Evolutionary conservation across 2,329 filamentous ascomycete genomes (phyloP).

Genomic region (Calonectria pauciramosa): DNA sequence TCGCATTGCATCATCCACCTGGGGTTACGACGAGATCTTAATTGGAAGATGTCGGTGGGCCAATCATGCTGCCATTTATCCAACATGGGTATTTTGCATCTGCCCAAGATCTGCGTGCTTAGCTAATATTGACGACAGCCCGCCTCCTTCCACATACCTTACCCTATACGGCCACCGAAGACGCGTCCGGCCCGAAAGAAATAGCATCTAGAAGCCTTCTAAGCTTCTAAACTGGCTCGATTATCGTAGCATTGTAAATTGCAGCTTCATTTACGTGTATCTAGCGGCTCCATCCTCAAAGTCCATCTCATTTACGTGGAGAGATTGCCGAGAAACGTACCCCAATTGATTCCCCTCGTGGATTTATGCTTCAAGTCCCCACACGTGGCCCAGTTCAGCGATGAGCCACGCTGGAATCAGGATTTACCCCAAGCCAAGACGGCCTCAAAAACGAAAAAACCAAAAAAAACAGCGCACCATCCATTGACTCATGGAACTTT

Average conservation of each 20-base stretch:
- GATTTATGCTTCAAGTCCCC: neutral
- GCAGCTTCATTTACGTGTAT: neutral
- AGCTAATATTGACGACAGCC: conserved; percentile 34
- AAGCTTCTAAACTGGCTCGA: neutral
- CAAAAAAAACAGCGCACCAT: neutral
- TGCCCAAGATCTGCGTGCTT: conserved; percentile 28
- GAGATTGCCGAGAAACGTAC: neutral
- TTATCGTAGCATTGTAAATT: neutral
- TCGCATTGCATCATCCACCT: conserved; percentile 43
- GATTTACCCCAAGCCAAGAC: neutral
- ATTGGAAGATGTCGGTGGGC: conserved; percentile 41
- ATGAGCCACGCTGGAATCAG: neutral
- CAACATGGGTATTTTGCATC: conserved; percentile 23
- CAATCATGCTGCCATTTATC: conserved; percentile 32
- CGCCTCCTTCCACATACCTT: neutral
- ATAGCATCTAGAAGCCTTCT: neutral
- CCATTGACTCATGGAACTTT: neutral
- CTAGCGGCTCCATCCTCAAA: neutral
- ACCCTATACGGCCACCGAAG: conserved; percentile 18
- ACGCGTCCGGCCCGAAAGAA: neutral
- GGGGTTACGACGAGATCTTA: conserved; percentile 36
- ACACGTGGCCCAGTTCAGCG: neutral
- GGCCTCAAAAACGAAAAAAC: neutral
- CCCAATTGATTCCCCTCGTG: conserved; percentile 8
- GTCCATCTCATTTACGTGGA: neutral